Evolutionary conservation across 768 basidiomycete genomes (phyloP).

Genomic region (Suillus decipiens): DNA sequence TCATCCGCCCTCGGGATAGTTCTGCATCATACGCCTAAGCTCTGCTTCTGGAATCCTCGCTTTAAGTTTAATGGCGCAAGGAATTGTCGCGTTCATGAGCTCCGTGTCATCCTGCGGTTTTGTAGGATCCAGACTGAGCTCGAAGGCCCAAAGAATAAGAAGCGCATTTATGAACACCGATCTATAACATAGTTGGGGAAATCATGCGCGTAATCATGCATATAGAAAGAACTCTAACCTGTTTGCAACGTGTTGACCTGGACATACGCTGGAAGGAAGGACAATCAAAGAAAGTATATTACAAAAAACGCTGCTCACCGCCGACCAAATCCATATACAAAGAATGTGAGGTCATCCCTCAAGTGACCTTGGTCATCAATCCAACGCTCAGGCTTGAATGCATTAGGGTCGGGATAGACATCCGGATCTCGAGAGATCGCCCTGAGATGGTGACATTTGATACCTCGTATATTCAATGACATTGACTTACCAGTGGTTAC

Average conservation of each 20-base stretch:
- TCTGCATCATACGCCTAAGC: background rate
- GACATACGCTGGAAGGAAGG: background rate
- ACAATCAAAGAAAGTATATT: background rate
- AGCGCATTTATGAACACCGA: too few relatives aligned
- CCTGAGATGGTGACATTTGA: background rate
- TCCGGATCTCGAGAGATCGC: slow-evolving; percentile 7
- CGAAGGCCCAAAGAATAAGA: background rate
- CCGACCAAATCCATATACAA: too few relatives aligned
- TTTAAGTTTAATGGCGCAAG: background rate
- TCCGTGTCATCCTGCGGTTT: background rate
- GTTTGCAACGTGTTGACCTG: background rate
- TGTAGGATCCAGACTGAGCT: background rate
- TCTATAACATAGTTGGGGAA: background rate
- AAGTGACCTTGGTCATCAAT: too few relatives aligned
- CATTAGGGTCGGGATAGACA: slow-evolving; percentile 7
- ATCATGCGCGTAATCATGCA: background rate
- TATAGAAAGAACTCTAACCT: background rate
- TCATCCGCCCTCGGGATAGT: background rate
- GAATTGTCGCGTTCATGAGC: background rate
- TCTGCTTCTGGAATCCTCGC: background rate
- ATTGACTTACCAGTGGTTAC: slow-evolving; percentile 19
- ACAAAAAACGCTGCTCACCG: background rate
- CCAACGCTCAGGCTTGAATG: slow-evolving; percentile 31
- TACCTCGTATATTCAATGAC: background rate
- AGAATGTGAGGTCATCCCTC: too few relatives aligned